Evolutionary conservation across 371 early-diverging fungal genomes (phyloP).

Genomic region (Haplosporangium sp.): DNA sequence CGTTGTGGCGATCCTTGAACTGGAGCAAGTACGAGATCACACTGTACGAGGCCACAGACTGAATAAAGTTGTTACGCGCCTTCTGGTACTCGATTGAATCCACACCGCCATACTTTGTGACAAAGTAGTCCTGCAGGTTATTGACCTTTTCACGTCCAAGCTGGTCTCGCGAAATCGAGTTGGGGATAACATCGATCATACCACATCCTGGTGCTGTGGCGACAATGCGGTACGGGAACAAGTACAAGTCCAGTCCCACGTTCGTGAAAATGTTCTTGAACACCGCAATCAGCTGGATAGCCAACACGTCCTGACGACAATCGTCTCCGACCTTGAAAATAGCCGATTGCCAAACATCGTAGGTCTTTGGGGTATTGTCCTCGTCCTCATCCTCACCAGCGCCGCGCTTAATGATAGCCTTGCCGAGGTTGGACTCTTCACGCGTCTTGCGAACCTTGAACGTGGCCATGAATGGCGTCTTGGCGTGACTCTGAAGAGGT

Average conservation of each 20-base stretch:
- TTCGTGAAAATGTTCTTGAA: constrained; percentile 97
- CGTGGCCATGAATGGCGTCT: constrained; percentile 99
- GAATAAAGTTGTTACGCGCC: constrained; percentile 96
- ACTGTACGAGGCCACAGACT: constrained; percentile 97
- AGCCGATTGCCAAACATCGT: constrained; percentile 81
- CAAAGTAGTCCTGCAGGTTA: constrained; percentile 94
- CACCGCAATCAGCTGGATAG: constrained; percentile 97
- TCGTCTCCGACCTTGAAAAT: constrained; percentile 99
- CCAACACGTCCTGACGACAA: constrained; percentile 99
- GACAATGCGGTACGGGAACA: constrained; percentile 98
- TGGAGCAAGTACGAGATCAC: constrained; percentile 96
- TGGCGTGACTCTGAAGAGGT: constrained; percentile 98
- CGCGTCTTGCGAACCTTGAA: constrained; percentile 86
- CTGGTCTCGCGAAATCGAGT: constrained; percentile 97
- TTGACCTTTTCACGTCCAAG: constrained; percentile 99
- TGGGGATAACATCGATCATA: constrained; percentile 99
- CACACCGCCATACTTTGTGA: constrained; percentile 93
- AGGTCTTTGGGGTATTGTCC: constrained; percentile 38
- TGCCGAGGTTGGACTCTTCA: constrained; percentile 61
- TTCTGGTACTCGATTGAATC: constrained; percentile 92
- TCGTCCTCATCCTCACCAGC: constrained; percentile 55
- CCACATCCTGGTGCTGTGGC: constrained; percentile 98
- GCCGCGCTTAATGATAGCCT: constrained; percentile 60
- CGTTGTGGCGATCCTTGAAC: constrained; percentile 99
- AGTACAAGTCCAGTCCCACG: constrained; percentile 93